phyloP scores from a whole-genome alignment of 208 protist species.

The Trichomonas gallinae region DNA sequence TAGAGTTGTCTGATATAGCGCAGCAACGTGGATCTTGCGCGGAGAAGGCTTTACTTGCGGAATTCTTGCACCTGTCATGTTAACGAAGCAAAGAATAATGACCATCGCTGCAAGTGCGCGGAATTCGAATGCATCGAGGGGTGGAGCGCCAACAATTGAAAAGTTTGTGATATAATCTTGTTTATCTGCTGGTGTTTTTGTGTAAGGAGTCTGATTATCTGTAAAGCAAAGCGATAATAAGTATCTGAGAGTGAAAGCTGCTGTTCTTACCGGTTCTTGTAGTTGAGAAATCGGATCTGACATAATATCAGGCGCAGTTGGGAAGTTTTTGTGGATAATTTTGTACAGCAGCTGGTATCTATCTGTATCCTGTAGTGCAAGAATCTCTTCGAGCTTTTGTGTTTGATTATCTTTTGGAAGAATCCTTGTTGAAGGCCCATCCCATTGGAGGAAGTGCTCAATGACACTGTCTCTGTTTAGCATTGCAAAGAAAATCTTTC shows the following conservation, averaged over 20 bases:
- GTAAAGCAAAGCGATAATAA: not conserved
- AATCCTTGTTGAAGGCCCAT: not conserved
- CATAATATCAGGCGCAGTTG: not conserved
- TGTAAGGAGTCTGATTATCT: not conserved
- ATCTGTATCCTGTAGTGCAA: not conserved
- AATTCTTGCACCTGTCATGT: not conserved
- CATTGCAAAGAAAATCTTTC: not conserved
- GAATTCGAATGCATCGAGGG: not conserved
- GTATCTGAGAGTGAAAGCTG: not conserved
- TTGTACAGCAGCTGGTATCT: not conserved
- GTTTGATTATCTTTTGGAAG: not conserved
- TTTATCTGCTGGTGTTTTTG: not conserved
- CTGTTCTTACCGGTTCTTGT: not conserved
- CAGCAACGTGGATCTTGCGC: not conserved
- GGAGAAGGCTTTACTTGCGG: not conserved
- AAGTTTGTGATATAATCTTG: not conserved
- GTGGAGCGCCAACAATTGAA: not conserved
- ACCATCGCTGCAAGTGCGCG: not conserved
- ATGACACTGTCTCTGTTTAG: not conserved
- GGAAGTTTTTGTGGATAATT: not conserved
- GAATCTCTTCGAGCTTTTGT: not conserved
- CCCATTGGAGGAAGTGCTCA: not conserved
- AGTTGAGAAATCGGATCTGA: not conserved
- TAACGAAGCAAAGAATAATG: not conserved
- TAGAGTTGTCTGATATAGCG: not conserved